These are phyloP conservation scores for Posidonia oceanica DNA, from an alignment of 116 monocot genomes.

Conservation along the genomic window DNA sequence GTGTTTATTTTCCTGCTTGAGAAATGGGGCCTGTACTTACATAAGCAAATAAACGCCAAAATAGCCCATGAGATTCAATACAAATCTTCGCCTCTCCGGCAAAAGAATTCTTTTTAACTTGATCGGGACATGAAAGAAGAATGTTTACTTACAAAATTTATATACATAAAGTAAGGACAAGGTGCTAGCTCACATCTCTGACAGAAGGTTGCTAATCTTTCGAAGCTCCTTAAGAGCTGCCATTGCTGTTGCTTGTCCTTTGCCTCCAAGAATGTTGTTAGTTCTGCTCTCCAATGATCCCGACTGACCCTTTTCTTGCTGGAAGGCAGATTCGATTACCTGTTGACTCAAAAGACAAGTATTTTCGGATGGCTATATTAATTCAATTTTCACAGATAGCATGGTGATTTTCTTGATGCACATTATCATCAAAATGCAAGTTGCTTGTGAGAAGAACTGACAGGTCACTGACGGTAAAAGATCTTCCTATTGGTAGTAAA, in stretches of 20 bases:
- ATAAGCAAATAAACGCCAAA: neutral
- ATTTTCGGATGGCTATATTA: neutral
- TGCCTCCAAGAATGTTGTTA: constrained; percentile 49
- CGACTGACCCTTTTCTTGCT: constrained; percentile 45
- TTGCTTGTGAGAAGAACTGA: too few relatives aligned
- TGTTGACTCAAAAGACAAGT: constrained; percentile 3
- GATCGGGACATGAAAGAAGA: too few relatives aligned
- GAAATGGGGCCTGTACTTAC: neutral
- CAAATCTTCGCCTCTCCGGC: neutral
- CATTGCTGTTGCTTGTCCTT: constrained; percentile 65
- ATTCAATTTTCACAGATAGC: neutral
- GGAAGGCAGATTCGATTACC: constrained; percentile 78
- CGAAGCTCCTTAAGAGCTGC: constrained; percentile 83
- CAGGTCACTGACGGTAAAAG: too few relatives aligned
- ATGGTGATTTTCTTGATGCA: neutral
- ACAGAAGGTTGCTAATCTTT: constrained; percentile 67
- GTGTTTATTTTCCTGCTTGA: neutral
- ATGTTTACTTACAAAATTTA: constrained; percentile 4
- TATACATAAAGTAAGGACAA: neutral
- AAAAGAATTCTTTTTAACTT: neutral
- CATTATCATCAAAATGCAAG: too few relatives aligned
- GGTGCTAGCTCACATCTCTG: constrained; percentile 44
- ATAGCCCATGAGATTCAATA: neutral
- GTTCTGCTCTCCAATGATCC: constrained; percentile 27
- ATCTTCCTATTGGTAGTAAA: too few relatives aligned